Evolutionary conservation across 1,139 yeast genomes (phyloP), one percentile per base, ranked within the genome.

Genomic region (Candida sanyaensis): DNA sequence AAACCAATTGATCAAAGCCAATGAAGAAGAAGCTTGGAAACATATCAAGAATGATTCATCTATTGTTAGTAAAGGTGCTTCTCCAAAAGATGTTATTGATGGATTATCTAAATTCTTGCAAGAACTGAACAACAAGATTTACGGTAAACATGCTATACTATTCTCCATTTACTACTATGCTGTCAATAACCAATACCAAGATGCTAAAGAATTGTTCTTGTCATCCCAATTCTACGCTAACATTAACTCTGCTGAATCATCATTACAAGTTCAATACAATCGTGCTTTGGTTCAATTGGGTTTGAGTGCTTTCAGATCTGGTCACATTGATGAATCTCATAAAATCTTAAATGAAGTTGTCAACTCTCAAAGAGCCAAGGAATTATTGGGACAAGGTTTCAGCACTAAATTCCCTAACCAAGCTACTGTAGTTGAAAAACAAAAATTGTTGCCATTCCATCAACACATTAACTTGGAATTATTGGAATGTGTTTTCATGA

Each of bases 381-480:
- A 95, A 71, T 80, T 93, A 54, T 80, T 95, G 56, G 98, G 98
- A 50, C 99, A 93, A 75, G 96, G 96, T 50, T 81, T 85, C 62
- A 87, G 81, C 65, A 82, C 90, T 66, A 84, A 80, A 64, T 75
- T 73, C 64, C 84, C 82, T 51, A 81, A 76, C 61, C 82, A 71
- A 63, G 78, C 81, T 31, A 71, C 83, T 47, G 69, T 74, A 21
- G 80, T 78, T 54, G 93, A 86, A 65, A 87, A 82, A 63, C 96
- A 87, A 67, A 87, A 92, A 66, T 81, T 91, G 66, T 79, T 93
- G 65, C 99, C 99, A 51, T 95, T 88, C 87, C 99, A 95, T 73
- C 92, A 90, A 87, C 99, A 95, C 73, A 91, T 95, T 68, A 95
- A 95, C 71, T 78, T 92, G 61, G 99, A 95, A 75, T 82, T 95